Percentiles rank a stretch among this genome's conserved stretches.
phyloP scores from a whole-genome alignment of 140 eudicot genomes.

The Oenanthe javanica region DNA sequence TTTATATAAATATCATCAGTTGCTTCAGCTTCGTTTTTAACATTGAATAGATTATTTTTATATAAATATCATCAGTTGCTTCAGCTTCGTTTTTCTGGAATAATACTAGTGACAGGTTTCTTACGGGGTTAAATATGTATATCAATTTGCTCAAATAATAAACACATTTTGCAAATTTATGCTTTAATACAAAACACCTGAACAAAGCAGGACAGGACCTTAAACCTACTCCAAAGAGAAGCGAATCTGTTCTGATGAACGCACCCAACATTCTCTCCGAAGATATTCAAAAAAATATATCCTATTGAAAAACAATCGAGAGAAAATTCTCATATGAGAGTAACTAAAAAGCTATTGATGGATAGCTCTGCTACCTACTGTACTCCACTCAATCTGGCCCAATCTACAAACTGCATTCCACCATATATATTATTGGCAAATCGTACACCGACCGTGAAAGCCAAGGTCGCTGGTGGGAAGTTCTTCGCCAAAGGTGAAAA shows the following conservation, averaged over 20 bases:
- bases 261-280: neutral
- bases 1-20: no score
- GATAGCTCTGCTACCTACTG: conserved; percentile 22
- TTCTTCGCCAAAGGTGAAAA: conserved; percentile 72
- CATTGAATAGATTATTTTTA: no score
- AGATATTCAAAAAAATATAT: neutral
- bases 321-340: neutral
- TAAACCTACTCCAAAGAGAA: neutral
- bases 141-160: no score
- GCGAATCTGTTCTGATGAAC: neutral
- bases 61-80: no score
- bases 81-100: no score
- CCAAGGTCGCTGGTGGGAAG: conserved; percentile 79
- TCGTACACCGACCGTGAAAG: conserved; percentile 86
- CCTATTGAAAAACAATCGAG: neutral
- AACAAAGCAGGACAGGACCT: neutral
- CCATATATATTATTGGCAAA: conserved; percentile 92
- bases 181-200: no score
- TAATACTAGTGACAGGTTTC: no score
- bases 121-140: no score
- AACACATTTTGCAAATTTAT: no score
- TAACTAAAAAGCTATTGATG: neutral
- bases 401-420: conserved; percentile 96
- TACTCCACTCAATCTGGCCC: conserved; percentile 95
- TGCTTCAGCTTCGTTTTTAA: no score